These are phyloP conservation scores for Malus hybrid DNA, from an alignment of 331 rosid species.

Conservation along the genomic window DNA sequence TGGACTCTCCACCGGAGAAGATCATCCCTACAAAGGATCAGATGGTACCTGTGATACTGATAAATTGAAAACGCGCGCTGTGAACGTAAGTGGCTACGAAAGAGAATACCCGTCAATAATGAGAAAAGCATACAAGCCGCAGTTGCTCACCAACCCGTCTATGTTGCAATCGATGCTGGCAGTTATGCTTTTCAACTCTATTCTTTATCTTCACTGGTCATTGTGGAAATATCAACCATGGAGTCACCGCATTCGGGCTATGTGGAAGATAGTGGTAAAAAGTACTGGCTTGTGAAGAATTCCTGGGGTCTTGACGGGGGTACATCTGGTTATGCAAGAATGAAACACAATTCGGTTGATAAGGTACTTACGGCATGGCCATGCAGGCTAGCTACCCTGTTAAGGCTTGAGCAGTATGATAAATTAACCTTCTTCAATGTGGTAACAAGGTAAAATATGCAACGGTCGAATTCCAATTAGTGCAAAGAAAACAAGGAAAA, in stretches of 20 bases:
- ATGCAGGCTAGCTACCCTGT: slow-evolving; percentile 61
- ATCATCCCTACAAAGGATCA: slow-evolving; percentile 46
- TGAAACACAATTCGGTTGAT: slow-evolving; percentile 18
- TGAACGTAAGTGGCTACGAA: slow-evolving; percentile 38
- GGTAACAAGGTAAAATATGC: background rate
- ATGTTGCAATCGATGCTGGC: slow-evolving; percentile 53
- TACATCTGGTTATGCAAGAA: slow-evolving; percentile 51
- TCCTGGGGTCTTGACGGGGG: slow-evolving; percentile 75
- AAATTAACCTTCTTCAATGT: slow-evolving; percentile 5
- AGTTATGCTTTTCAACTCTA: slow-evolving; percentile 52
- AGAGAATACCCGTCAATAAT: slow-evolving; percentile 36
- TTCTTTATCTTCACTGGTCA: slow-evolving; percentile 38
- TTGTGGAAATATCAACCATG: slow-evolving; percentile 65
- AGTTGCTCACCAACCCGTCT: slow-evolving; percentile 60
- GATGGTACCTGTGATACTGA: slow-evolving; percentile 26
- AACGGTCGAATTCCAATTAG: background rate
- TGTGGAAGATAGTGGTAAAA: slow-evolving; percentile 33
- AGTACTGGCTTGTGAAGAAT: slow-evolving; percentile 68
- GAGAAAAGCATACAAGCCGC: slow-evolving; percentile 48
- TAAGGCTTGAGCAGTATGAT: slow-evolving; percentile 23
- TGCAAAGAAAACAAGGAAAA: background rate
- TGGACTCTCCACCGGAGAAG: slow-evolving; percentile 33
- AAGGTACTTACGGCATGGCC: slow-evolving; percentile 66
- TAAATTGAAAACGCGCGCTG: slow-evolving; percentile 13
- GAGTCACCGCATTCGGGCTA: slow-evolving; percentile 62